Evolutionary conservation across 768 basidiomycete species (phyloP), one percentile per base, ranked within the genome.

Genomic region (Exidia glandulosa): DNA sequence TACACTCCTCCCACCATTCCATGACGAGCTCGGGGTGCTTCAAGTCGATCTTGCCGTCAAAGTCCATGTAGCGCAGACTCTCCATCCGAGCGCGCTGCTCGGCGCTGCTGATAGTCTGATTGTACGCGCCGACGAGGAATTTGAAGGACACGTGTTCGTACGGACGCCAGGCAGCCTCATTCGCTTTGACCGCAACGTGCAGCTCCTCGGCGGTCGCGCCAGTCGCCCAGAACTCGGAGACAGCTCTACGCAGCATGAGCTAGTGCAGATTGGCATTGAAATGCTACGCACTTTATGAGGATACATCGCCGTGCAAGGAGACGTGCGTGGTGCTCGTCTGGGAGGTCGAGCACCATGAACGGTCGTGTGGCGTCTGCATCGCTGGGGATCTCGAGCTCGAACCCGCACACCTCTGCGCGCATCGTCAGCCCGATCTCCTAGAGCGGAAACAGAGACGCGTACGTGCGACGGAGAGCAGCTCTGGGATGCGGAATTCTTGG

Each of bases 1-100:
- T 61, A 94, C 94, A 95, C 75, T 95, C 94, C 76, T 96, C 94
- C 59, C 87, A 89, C 57, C 86, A 83, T 0, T 82, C 81, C 29
- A 91, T 73, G 9, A 78, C 79, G 32, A 92, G 80, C 48, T 92
- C 83, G 0, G 94, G 89, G 48, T 76, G 76, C 62, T 84, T 85
- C 81, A 98, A 81, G 58, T 88, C 83, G 64, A 96, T 90, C 65
- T 81, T 81, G 13, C 94, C 94, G 60, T 78, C 70, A 63, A 93
- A 85, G 23, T 74, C 83, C 88, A 97, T 92, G 68, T 91, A 96
- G 2, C 79, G 72, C 70, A 99, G 97, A 64, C 78, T 79, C 67
- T 93, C 86, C 48, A 95, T 82, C 47, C 89, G 75, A 14, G 80
- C 74, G 61, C 73, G 77, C 64, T 90, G 88, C 16, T 86, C 78